Evolutionary conservation across 805 yeast species (phyloP).

Genomic region (Cyberlindnera galapagoensis): DNA sequence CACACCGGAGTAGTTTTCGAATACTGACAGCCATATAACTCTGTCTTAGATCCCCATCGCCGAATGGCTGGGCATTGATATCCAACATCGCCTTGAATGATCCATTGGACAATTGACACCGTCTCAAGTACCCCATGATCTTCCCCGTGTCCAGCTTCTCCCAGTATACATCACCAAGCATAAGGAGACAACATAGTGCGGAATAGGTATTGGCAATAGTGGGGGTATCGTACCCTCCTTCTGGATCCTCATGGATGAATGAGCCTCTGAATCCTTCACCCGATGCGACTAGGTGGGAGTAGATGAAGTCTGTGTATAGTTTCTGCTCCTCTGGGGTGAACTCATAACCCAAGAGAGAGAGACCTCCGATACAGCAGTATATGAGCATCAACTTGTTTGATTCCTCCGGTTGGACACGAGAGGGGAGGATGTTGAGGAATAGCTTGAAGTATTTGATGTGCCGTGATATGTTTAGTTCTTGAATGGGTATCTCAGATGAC

Average conservation of each 20-base stretch:
- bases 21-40: conserved; percentile 70
- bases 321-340: conserved; percentile 24
- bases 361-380: conserved; percentile 62
- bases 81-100: conserved; percentile 45
- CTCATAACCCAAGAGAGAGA: conserved; percentile 21
- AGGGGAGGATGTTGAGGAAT: conserved; percentile 49
- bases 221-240: conserved; percentile 45
- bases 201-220: conserved; percentile 73
- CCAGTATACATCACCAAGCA: conserved; percentile 40
- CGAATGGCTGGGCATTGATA: conserved; percentile 31
- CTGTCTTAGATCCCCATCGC: conserved; percentile 67
- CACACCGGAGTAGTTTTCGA: conserved; percentile 37
- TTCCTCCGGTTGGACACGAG: conserved; percentile 54
- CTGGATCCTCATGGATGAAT: conserved; percentile 31
- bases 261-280: conserved; percentile 56
- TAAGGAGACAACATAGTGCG: conserved; percentile 51
- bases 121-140: conserved; percentile 47
- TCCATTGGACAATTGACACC: conserved; percentile 58
- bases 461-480: conserved; percentile 8
- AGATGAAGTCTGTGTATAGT: conserved; percentile 37
- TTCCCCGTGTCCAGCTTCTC: conserved; percentile 31
- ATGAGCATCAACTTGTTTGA: conserved; percentile 63
- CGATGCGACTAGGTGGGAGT: conserved; percentile 35
- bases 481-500: neutral
- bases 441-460: conserved; percentile 41